Evolutionary conservation across 176 grass and related monocot genomes (phyloP).

Genomic region (Musa acuminata): DNA sequence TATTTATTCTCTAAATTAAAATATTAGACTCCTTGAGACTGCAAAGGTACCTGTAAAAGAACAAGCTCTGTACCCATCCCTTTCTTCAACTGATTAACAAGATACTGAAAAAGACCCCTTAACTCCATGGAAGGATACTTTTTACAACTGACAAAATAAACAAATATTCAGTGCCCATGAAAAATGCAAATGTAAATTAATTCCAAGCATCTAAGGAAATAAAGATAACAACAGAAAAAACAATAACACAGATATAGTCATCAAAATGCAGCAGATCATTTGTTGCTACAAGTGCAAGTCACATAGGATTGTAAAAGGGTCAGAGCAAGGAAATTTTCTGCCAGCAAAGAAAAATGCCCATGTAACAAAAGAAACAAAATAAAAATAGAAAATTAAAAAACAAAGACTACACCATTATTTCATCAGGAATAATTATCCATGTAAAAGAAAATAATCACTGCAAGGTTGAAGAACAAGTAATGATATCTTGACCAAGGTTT

Average conservation of each 20-base stretch:
- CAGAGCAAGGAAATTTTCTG: too few relatives aligned
- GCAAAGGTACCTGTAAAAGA: conserved; percentile 64
- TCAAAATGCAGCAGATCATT: neutral
- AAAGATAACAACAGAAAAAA: conserved; percentile 15
- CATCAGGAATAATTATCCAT: too few relatives aligned
- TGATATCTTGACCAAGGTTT: too few relatives aligned
- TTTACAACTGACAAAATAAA: conserved; percentile 65
- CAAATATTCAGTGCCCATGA: neutral
- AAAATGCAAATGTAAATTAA: neutral
- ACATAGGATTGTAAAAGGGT: too few relatives aligned
- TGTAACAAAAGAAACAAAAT: too few relatives aligned
- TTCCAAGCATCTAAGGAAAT: neutral
- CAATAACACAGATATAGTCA: conserved; percentile 11
- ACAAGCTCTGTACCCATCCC: conserved; percentile 78
- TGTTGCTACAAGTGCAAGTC: neutral
- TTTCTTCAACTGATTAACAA: conserved; percentile 97
- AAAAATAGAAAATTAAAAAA: too few relatives aligned
- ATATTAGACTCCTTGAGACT: neutral
- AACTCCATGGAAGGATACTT: conserved; percentile 94
- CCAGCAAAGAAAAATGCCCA: too few relatives aligned
- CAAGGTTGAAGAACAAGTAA: too few relatives aligned
- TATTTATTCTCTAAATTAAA: conserved; percentile 2
- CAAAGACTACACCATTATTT: too few relatives aligned
- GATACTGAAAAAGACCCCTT: conserved; percentile 93
- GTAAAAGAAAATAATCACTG: too few relatives aligned